These are phyloP conservation scores for Paxillus ammoniavirescens DNA, from an alignment of 768 basidiomycete genomes.

Conservation along the genomic window DNA sequence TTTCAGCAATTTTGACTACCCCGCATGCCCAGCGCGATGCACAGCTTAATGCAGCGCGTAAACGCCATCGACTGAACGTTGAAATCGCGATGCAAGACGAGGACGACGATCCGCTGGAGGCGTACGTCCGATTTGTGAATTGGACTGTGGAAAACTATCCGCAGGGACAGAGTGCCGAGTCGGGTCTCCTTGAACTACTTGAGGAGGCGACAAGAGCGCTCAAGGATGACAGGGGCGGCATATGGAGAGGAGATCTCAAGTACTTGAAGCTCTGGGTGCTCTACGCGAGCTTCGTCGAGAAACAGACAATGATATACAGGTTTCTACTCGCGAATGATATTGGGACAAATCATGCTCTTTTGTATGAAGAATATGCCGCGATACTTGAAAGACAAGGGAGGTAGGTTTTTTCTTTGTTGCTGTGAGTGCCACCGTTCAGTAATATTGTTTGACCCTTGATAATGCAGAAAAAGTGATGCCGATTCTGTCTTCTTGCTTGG, in stretches of 20 bases:
- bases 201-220: slow-evolving; percentile 90
- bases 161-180: slow-evolving; percentile 85
- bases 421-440: slow-evolving; percentile 28
- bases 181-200: slow-evolving; percentile 86
- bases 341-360: slow-evolving; percentile 71
- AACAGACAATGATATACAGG: slow-evolving; percentile 82
- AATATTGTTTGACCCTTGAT: background rate
- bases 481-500: slow-evolving; percentile 88
- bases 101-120: slow-evolving; percentile 81
- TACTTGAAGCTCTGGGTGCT: slow-evolving; percentile 94
- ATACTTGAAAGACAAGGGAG: slow-evolving; percentile 79
- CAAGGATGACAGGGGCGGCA: slow-evolving; percentile 69
- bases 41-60: slow-evolving; percentile 63
- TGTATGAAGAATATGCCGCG: slow-evolving; percentile 92
- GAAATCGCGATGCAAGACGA: slow-evolving; percentile 70
- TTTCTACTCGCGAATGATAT: slow-evolving; percentile 92
- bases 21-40: slow-evolving; percentile 76
- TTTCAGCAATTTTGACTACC: slow-evolving; percentile 71
- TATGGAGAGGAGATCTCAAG: slow-evolving; percentile 76
- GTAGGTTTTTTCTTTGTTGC: slow-evolving; percentile 46
- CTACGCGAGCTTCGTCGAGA: slow-evolving; percentile 91
- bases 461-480: slow-evolving; percentile 75
- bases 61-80: slow-evolving; percentile 68
- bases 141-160: slow-evolving; percentile 97
- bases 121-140: slow-evolving; percentile 80